Evolutionary conservation across 805 yeast species (phyloP).

Genomic region (Saccharomycopsis schoenii): DNA sequence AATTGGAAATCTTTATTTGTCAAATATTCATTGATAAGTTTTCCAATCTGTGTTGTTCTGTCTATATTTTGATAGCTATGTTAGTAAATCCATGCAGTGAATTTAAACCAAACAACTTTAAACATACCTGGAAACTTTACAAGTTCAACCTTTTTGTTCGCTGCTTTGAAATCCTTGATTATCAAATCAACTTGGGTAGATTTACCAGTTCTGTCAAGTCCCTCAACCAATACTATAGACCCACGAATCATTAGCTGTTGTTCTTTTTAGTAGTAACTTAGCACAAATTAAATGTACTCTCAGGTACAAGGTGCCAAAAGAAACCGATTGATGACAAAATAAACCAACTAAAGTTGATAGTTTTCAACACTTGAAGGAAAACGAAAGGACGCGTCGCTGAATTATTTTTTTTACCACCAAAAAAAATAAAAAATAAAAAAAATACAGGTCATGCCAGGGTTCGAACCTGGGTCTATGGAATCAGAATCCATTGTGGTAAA

Average conservation of each 20-base stretch:
- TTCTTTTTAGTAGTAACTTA: background rate
- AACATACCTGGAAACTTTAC: conserved; percentile 61
- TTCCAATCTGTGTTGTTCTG: conserved; percentile 73
- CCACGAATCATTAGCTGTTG: conserved; percentile 39
- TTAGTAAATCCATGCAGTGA: background rate
- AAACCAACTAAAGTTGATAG: too few relatives aligned
- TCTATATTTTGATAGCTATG: conserved; percentile 28
- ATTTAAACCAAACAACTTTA: background rate
- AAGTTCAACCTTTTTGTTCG: conserved; percentile 33
- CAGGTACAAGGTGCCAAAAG: too few relatives aligned
- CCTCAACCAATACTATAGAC: conserved; percentile 72
- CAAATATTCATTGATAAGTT: conserved; percentile 65
- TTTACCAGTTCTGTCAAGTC: conserved; percentile 91
- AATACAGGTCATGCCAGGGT: conserved; percentile 17
- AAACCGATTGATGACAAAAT: too few relatives aligned
- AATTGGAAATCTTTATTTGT: conserved; percentile 38
- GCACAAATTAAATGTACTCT: too few relatives aligned
- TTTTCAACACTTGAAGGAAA: too few relatives aligned
- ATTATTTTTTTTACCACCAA: too few relatives aligned
- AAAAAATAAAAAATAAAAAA: background rate
- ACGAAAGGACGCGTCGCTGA: background rate
- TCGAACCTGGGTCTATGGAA: conserved; percentile 18
- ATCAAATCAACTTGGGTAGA: conserved; percentile 63
- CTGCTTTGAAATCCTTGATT: conserved; percentile 23
- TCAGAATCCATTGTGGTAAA: conserved; percentile 17